phyloP scores from a whole-genome alignment of 139 green algal species.

The Raphidocelis subcapitata region DNA sequence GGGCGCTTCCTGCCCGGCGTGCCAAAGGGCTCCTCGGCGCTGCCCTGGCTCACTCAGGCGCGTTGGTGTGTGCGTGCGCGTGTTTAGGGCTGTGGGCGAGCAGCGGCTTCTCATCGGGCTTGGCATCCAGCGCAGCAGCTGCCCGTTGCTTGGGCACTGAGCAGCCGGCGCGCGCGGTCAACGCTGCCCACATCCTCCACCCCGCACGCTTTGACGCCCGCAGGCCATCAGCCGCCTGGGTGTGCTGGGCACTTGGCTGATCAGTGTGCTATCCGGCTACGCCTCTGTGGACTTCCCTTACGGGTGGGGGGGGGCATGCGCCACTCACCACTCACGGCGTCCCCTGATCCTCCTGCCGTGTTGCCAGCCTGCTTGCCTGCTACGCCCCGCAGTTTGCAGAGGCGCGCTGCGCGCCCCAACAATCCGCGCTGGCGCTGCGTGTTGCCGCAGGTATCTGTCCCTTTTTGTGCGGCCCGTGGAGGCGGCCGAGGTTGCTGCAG shows the following conservation, averaged over 20 bases:
- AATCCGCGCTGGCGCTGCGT: no score
- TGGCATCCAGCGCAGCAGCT: no score
- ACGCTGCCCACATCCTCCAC: no score
- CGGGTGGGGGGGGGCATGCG: conserved; percentile 12
- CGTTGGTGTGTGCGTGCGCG: no score
- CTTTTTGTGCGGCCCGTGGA: conserved; percentile 87
- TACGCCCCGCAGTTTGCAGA: no score
- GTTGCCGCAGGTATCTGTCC: conserved; percentile 70
- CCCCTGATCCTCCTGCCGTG: no score
- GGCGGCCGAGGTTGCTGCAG: conserved; percentile 65
- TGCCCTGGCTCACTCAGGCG: not conserved
- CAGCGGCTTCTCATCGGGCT: no score
- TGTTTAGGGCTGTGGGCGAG: not conserved
- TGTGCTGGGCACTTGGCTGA: conserved; percentile 88
- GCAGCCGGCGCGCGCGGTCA: no score
- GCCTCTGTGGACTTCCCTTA: conserved; percentile 90
- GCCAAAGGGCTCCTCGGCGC: conserved; percentile 24
- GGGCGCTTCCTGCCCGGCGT: conserved; percentile 66
- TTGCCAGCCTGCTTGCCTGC: no score
- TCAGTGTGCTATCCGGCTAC: conserved; percentile 92
- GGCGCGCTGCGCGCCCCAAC: no score
- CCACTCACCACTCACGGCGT: no score
- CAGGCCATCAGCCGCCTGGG: conserved; percentile 84
- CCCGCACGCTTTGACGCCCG: not conserved
- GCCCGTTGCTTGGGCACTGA: no score